Percentiles rank a stretch among this genome's conserved stretches.
These are phyloP conservation scores for Otatea glauca DNA, from an alignment of 176 grass and related monocot genomes.

Conservation along the genomic window DNA sequence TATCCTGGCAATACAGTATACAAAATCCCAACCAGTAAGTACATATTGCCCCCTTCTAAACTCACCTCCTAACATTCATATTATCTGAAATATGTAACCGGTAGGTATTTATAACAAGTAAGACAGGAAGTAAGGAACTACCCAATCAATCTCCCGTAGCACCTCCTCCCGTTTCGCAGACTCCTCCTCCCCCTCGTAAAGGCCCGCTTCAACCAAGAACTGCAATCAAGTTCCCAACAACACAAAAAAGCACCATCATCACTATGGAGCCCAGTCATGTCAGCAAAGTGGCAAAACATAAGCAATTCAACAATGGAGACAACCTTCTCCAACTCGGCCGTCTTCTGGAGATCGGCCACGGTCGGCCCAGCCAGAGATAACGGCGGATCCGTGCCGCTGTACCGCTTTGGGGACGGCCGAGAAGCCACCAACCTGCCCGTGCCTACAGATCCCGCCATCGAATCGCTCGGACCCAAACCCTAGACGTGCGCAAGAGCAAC, in stretches of 20 bases:
- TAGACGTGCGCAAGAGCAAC: background rate
- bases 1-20: background rate
- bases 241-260: background rate
- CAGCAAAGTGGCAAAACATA: background rate
- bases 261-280: background rate
- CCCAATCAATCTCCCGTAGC: constrained; percentile 72
- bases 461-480: background rate
- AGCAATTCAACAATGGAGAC: background rate
- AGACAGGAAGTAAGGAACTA: constrained; percentile 23
- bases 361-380: constrained; percentile 67
- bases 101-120: background rate
- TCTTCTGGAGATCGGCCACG: constrained; percentile 71
- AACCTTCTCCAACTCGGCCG: constrained; percentile 76
- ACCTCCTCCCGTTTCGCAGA: constrained; percentile 73
- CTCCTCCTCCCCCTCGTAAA: constrained; percentile 79
- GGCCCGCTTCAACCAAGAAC: constrained; percentile 73
- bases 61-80: background rate
- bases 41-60: background rate
- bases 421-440: constrained; percentile 37
- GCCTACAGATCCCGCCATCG: constrained; percentile 58
- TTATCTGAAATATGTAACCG: background rate
- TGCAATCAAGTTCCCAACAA: constrained; percentile 27
- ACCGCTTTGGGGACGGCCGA: constrained; percentile 54
- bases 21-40: background rate
- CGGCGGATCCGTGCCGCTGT: constrained; percentile 65